Evolutionary conservation across 2,329 filamentous ascomycete genomes (phyloP), one percentile per base, ranked within the genome.

Genomic region (Fusarium avenaceum): DNA sequence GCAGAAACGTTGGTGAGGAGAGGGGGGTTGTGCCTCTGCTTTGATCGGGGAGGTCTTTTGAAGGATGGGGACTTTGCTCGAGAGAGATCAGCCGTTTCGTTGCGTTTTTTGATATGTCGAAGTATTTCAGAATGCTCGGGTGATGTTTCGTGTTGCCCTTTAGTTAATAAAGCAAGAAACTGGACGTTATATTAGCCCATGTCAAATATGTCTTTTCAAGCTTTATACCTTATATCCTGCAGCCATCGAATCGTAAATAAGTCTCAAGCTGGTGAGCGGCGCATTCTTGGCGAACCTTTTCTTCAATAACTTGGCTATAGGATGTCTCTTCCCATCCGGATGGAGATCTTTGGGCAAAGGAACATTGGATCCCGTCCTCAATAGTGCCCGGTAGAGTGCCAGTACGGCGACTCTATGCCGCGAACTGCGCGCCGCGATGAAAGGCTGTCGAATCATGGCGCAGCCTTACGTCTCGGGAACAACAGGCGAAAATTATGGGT

Each of bases 371-470:
- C 84, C 87, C 78, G 87, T 85, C 65, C 83, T 83, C 52, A 93
- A 80, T 56, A 95, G 86, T 35, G 90, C 88, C 65, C 90, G 86
- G 80, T 90, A 94, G 48, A 95, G 87, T 50, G 91, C 90, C 66
- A 92, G 84, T 75, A 87, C 86, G 73, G 86, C 86, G 72, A 73
- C 76, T 63, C 86, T 82, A 74, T 89, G 86, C 65, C 84, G 83
- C 72, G 84, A 82, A 63, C 81, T 81, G 58, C 80, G 81, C 63
- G 83, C 82, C 32, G 86, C 84, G 43, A 86, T 67, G 58, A 85
- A 84, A 35, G 52, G 69, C 19, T 72, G 69, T 53, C 75, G 78
- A 42, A 67, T 50, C 76, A 79, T 78, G 33, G 38, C 46, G 30
- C 42, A n/a, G 48, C 22, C 4, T 28, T 64, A 46, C 19, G 35